Conservation (phyloP, 495 filamentous ascomycete genomes). For the Penicillium longicatenatum region DNA sequence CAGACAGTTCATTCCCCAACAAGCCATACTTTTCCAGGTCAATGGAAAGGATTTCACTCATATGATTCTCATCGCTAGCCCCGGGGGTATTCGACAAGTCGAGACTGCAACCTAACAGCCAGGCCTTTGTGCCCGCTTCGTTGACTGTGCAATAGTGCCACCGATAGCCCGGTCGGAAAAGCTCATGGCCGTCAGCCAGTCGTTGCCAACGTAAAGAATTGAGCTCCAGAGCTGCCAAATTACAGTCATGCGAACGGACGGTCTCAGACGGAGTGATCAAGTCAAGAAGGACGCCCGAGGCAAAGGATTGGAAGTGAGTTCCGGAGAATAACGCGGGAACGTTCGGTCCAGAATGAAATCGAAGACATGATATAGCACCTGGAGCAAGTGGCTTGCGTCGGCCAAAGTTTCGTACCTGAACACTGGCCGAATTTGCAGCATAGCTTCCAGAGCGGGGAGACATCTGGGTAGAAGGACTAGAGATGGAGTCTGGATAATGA, state of each 20-base stretch:
- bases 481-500: constrained; percentile 48
- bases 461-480: constrained; percentile 43
- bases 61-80: constrained; percentile 74
- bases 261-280: constrained; percentile 91
- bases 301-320: constrained; percentile 92
- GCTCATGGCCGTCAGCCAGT: constrained; percentile 87
- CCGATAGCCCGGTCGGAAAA: constrained; percentile 82
- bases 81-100: constrained; percentile 57
- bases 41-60: constrained; percentile 90
- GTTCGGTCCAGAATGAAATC: constrained; percentile 85
- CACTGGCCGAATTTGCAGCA: constrained; percentile 84
- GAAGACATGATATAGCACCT: constrained; percentile 84
- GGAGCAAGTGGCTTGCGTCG: constrained; percentile 74
- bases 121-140: constrained; percentile 89
- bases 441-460: constrained; percentile 69
- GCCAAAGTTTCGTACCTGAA: constrained; percentile 75
- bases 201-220: constrained; percentile 88
- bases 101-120: constrained; percentile 88
- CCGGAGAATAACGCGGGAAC: constrained; percentile 86
- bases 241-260: constrained; percentile 81
- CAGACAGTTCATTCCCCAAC: constrained; percentile 72
- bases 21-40: constrained; percentile 86
- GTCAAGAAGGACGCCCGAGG: constrained; percentile 88
- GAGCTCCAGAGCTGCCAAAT: constrained; percentile 83
- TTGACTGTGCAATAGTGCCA: constrained; percentile 99